Evolutionary conservation across 179 eudicot genomes (phyloP), one percentile per base, ranked within the genome.

Genomic region (Camellia oleifera): DNA sequence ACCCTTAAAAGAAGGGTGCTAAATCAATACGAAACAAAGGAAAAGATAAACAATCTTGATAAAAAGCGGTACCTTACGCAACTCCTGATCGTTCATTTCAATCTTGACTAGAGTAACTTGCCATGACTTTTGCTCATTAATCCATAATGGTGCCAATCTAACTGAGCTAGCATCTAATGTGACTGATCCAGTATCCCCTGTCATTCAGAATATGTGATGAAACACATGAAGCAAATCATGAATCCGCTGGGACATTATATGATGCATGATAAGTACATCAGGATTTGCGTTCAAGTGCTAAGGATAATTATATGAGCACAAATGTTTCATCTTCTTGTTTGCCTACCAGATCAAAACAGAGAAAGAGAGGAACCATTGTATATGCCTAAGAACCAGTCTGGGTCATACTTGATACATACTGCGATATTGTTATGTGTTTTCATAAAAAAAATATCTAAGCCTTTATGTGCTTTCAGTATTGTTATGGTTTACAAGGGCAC

Each of bases 61-160:
- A 68, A 56, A 45, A 20, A 45, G 32, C 9, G 7, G 26, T 77
- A 88, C 87, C 85, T 83, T 78, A 18, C 77, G 7, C n/a, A 60
- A 53, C 23, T 75, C 85, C 52, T 82, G 75, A 14, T 44, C 82
- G 69, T 78, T 72, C 50, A 9, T 14, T 15, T 79, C 72, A 68
- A 85, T 48, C 72, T 42, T 72, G 62, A 85, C 73, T 66, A 54
- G 40, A 40, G 80, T 81, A 76, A 83, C 70, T 52, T 83, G 77
- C 88, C 89, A 85, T 69, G 83, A 79, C 13, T 79, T 85, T 61
- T 81, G 75, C 65, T 83, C 81, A 67, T 77, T 60, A 72, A 78
- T 63, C 89, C 89, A 87, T 63, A 72, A 23, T 40, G 89, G 88
- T 77, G 86, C 84, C 79, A 87, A 64, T 78, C 89, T 83, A 60